Conservation (phyloP, 208 protist genomes). For the Vickermania ingenoplastis region DNA sequence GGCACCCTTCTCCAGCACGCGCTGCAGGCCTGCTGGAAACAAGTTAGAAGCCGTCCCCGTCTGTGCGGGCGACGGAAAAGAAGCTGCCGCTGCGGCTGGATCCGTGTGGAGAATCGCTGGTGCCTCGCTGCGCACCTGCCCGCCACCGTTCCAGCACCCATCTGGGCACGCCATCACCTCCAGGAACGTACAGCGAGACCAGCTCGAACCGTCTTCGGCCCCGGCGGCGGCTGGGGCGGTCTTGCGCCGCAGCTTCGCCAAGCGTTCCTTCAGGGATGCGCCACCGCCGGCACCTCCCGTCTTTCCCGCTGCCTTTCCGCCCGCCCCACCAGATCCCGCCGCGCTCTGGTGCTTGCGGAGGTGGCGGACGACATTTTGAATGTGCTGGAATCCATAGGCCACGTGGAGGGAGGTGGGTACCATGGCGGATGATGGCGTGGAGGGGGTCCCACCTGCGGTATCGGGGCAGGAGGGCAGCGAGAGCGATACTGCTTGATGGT, state of each 20-base stretch:
- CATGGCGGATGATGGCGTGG: neutral
- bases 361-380: constrained; percentile 95
- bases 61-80: too few species aligned
- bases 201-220: neutral
- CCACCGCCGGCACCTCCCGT: too few species aligned
- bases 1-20: too few species aligned
- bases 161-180: constrained; percentile 97
- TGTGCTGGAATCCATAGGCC: constrained; percentile 97
- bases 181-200: constrained; percentile 72
- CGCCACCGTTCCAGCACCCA: constrained; percentile 97
- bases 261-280: neutral
- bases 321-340: constrained; percentile 12
- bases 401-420: constrained; percentile 45
- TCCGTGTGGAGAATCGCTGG: too few species aligned
- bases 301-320: too few species aligned
- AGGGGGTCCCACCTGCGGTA: neutral
- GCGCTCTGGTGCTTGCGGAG: constrained; percentile 47
- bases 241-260: neutral
- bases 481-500: constrained; percentile 27
- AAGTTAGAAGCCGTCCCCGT: too few species aligned
- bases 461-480: neutral
- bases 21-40: too few species aligned
- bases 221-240: neutral
- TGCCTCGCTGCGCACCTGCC: constrained; percentile 74
- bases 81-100: too few species aligned